Conservation (phyloP, 495 filamentous ascomycete species). For the Hypoxylon lenormandii region DNA sequence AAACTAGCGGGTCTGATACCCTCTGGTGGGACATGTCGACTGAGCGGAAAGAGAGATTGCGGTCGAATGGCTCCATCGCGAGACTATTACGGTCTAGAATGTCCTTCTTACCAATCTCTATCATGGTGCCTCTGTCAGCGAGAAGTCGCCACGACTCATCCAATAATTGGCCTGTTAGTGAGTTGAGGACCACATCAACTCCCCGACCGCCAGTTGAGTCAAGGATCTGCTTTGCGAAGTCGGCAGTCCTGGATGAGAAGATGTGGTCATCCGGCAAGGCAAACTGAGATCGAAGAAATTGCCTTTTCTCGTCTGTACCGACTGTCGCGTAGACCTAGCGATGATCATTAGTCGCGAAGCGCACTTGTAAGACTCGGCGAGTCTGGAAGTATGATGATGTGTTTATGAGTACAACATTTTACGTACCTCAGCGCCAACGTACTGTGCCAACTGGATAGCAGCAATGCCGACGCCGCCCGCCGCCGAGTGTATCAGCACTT, state of each 20-base stretch:
- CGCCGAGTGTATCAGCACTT: conserved; percentile 62
- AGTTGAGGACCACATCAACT: conserved; percentile 64
- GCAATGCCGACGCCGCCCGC: conserved; percentile 62
- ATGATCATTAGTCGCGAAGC: too few species aligned
- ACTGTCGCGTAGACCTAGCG: conserved; percentile 64
- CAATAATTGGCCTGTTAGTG: conserved; percentile 59
- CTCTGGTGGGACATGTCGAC: conserved; percentile 50
- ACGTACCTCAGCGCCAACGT: conserved; percentile 52
- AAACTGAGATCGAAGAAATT: conserved; percentile 54
- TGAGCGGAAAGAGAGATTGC: conserved; percentile 50
- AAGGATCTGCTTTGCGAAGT: conserved; percentile 53
- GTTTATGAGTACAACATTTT: too few species aligned
- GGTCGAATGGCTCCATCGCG: conserved; percentile 51
- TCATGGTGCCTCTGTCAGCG: conserved; percentile 58
- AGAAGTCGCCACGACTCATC: conserved; percentile 58
- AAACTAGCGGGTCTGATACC: too few species aligned
- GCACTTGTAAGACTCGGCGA: too few species aligned
- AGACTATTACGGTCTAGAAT: conserved; percentile 18
- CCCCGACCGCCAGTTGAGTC: conserved; percentile 55
- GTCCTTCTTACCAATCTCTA: conserved; percentile 59
- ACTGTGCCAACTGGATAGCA: conserved; percentile 58
- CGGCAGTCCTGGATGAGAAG: conserved; percentile 50
- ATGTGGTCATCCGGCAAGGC: conserved; percentile 59
- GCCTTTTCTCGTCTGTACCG: conserved; percentile 53
- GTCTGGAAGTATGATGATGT: too few species aligned